Evolutionary conservation across 441 rosid species (phyloP), one percentile per base, ranked within the genome.

Genomic region (Euphorbia celastroides): DNA sequence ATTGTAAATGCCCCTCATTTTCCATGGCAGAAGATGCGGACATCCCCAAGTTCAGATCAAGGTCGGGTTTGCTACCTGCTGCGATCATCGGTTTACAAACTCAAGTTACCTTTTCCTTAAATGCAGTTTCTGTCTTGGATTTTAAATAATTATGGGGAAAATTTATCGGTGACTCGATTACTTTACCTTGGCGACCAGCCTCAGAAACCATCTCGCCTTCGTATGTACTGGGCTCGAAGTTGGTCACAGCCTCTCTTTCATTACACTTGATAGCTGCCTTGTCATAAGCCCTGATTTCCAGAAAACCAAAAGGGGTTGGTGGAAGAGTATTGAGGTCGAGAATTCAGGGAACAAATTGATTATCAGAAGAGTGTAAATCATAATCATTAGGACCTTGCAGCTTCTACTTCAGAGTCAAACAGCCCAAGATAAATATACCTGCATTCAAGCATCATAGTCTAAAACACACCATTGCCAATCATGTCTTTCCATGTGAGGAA

Each of bases 351-450:
- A 84, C 72, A 81, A 77, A 80, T 77, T 74, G 72, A 78, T 73
- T 70, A 84, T 79, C 81, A 81, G 80, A 60, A 82, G 80, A 72
- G 75, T 70, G 80, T 77, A 77, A 86, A 71, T 80, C 80, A 83
- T 81, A 81, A 83, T 88, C 87, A 84, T 77, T 70, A 81, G 77
- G 87, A 90, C 98, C 96, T 90, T 87, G 96, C 97, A 27, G 96
- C 97, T 81, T 90, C 93, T 84, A 90, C 72, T 77, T 93, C 94
- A 25, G 79, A 83, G 76, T 93, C 92, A 70, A 90, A 93, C 52
- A 90, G 88, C 67, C 97, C 98, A 66, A 93, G 88, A 77, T 93
- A 93, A 65, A 90, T 83, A 75, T 93, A 90, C 90, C 98, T 93
- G 86, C 77, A 80, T 30, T 59, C 72, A 81, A 70, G 74, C 73